Evolutionary conservation across 2,329 filamentous ascomycete species (phyloP).

Genomic region (Colletotrichum australisinense): DNA sequence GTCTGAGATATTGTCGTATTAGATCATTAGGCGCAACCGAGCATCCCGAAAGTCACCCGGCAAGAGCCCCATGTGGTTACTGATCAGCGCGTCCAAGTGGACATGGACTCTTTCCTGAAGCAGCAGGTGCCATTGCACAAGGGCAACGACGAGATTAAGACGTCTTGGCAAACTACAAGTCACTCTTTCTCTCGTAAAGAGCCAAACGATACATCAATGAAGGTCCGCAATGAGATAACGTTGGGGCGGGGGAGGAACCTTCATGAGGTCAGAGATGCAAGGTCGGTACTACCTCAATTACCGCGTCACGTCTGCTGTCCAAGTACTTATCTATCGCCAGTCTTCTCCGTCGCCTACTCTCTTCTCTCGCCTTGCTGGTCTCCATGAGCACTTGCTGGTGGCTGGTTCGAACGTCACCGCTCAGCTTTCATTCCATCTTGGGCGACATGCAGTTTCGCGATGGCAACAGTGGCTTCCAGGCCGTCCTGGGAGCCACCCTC

Average conservation of each 20-base stretch:
- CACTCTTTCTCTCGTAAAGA: not conserved
- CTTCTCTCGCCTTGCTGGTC: not conserved
- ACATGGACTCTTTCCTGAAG: conserved; percentile 32
- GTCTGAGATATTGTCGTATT: not conserved
- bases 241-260: conserved; percentile 15
- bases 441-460: conserved; percentile 18
- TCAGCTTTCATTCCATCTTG: not conserved
- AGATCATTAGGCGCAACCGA: not conserved
- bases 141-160: not conserved
- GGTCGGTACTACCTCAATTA: conserved; percentile 9
- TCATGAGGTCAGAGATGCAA: conserved; percentile 27
- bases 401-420: not conserved
- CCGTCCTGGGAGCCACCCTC: conserved; percentile 19
- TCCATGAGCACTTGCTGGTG: conserved; percentile 9
- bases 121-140: conserved; percentile 32
- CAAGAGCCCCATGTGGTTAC: not conserved
- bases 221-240: conserved; percentile 8
- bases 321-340: conserved; percentile 17
- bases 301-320: not conserved
- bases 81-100: conserved; percentile 23
- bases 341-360: not conserved
- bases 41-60: not conserved
- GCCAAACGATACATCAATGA: not conserved
- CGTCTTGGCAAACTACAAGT: conserved; percentile 21
- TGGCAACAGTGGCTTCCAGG: conserved; percentile 15